Base-by-base conservation (phyloP, 495 filamentous ascomycete species). In the Apodospora peruviana region DNA sequence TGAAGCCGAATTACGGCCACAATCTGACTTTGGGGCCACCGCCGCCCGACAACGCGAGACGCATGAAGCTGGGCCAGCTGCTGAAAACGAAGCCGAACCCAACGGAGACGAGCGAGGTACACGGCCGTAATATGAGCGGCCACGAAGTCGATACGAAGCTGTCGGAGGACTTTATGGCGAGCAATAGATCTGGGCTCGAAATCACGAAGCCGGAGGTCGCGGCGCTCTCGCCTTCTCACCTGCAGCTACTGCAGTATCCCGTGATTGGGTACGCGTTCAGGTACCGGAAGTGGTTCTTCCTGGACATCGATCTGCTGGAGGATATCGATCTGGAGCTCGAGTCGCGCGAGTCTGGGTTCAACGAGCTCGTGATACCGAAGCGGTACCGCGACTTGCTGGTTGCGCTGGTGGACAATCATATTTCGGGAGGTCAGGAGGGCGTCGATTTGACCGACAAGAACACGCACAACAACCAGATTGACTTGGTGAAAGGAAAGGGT, bases 401-500 rank as follows among this genome's bases (percentile, higher is more conserved):
- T 10, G 59, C 65, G 1, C 60, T 70, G 14, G 60, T 72, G 2
- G 59, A 62, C 25, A 60, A 59, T 32, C 66, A 69, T 38, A 59
- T 61, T 16, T 61, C 61, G 9, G 47, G 47, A 35, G 56, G 14
- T 12, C 21, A 34, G 4, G 25, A 38, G 5, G 11, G n/a, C 18
- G 12, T 17, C 14, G 44, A 38, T 21, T 21, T 7, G 17, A 38
- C 11, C 10, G 12, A 42, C 24, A 18, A 21, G 35, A 43, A 10
- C 23, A 41, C n/a, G 44, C 50, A 3, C 50, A 43, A 34, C 42
- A 32, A 45, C 16, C 24, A 48, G 51, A 43, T 45, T 29, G 76
- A 79, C 52, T 52, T 78, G 3, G 75, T 78, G 32, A 58, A 62
- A 43, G 71, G 72, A 40, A 81, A 82, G 55, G 81, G 80, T 7